Percentiles rank a stretch among this genome's conserved stretches.
These are phyloP conservation scores for Barnettozyma wickerhamii DNA, from an alignment of 805 yeast genomes.

Conservation along the genomic window DNA sequence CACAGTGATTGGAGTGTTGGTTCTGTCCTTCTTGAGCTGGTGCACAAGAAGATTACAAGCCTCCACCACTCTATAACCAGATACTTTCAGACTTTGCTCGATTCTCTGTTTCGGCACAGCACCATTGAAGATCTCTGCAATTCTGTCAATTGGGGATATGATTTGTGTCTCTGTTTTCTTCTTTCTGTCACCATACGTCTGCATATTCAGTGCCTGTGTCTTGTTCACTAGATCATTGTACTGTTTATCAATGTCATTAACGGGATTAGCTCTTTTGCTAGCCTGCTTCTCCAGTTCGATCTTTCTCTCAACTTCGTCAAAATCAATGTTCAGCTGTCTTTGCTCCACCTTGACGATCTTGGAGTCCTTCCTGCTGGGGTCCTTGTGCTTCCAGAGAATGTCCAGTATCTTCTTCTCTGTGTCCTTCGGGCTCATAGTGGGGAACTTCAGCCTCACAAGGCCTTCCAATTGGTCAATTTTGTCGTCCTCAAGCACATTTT, in stretches of 20 bases:
- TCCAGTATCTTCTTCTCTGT: slow-evolving; percentile 35
- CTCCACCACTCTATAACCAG: slow-evolving; percentile 33
- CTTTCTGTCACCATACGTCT: slow-evolving; percentile 16
- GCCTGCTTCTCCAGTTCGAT: slow-evolving; percentile 23
- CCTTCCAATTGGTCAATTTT: slow-evolving; percentile 35
- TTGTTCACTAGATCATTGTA: slow-evolving; percentile 18
- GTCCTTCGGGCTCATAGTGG: slow-evolving; percentile 19
- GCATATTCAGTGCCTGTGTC: slow-evolving; percentile 17
- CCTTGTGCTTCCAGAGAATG: slow-evolving; percentile 37
- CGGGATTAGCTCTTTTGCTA: slow-evolving; percentile 15
- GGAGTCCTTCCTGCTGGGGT: slow-evolving; percentile 22
- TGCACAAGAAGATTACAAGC: slow-evolving; percentile 18
- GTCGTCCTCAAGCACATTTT: slow-evolving; percentile 32
- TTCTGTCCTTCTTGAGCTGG: slow-evolving; percentile 17
- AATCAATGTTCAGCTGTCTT: slow-evolving; percentile 15
- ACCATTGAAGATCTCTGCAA: slow-evolving; percentile 31
- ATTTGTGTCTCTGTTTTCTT: background rate
- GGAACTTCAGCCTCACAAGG: slow-evolving; percentile 23
- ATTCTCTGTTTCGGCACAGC: slow-evolving; percentile 30
- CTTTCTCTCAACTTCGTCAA: slow-evolving; percentile 25
- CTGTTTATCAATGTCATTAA: slow-evolving; percentile 10
- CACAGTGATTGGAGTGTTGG: background rate
- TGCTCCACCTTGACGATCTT: slow-evolving; percentile 22
- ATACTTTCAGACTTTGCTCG: slow-evolving; percentile 31
- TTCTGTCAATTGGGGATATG: slow-evolving; percentile 32